Conservation (phyloP, 805 yeast genomes). For the Candida piceae region DNA sequence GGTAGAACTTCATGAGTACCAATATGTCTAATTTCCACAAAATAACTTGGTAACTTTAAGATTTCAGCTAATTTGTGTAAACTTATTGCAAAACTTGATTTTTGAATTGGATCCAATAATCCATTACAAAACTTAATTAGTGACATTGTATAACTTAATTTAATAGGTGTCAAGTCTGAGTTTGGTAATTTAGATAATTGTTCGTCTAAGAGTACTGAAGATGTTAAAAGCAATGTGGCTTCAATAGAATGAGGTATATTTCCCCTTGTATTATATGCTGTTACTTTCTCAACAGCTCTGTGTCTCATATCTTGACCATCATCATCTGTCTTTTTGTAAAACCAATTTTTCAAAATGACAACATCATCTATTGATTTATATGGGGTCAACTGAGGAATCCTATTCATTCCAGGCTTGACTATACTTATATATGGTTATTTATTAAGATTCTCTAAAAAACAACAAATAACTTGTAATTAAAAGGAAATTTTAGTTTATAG, state of each 20-base stretch:
- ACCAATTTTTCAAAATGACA: conserved; percentile 42
- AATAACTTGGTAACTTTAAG: conserved; percentile 65
- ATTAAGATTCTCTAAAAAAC: no score
- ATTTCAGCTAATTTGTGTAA: conserved; percentile 67
- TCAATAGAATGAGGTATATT: conserved; percentile 69
- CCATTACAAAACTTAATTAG: conserved; percentile 88
- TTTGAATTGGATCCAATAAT: conserved; percentile 79
- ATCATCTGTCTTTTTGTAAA: conserved; percentile 35
- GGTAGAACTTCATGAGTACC: conserved; percentile 91
- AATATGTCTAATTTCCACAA: conserved; percentile 86
- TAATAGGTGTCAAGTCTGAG: conserved; percentile 33
- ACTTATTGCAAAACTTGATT: conserved; percentile 72
- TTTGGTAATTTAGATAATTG: conserved; percentile 3
- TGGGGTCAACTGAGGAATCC: conserved; percentile 24
- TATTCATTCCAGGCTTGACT: background rate
- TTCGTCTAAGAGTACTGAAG: conserved; percentile 43
- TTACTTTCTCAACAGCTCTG: conserved; percentile 48
- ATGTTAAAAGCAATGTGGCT: conserved; percentile 52
- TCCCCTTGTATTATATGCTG: conserved; percentile 55
- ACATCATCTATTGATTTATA: conserved; percentile 40
- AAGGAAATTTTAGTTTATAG: no score
- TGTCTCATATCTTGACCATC: conserved; percentile 28
- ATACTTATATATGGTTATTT: no score
- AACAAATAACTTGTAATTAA: no score
- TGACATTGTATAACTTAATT: conserved; percentile 65